Evolutionary conservation across 2,329 filamentous ascomycete species (phyloP), one percentile per base, ranked within the genome.

Genomic region (Chaetomium olivaceum): DNA sequence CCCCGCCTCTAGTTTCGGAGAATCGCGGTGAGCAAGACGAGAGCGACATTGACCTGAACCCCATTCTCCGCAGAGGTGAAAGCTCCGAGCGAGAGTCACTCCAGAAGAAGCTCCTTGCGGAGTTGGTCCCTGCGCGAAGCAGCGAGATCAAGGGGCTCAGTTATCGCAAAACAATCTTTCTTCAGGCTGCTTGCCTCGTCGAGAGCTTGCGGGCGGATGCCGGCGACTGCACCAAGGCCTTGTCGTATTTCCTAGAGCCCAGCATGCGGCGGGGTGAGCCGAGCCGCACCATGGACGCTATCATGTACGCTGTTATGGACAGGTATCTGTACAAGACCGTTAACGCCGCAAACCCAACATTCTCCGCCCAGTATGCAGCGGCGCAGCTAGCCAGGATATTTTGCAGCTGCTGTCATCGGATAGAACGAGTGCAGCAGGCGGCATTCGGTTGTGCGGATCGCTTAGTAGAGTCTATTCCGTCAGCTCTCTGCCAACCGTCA

Each of bases 21-120:
- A 91, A 96, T 75, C 88, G 93, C 65, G 90, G 92, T 33, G 93
- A 97, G 71, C 89, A 96, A 74, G 85, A 95, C 11, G 95, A 99
- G 77, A 97, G 93, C 75, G 95, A 98, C 70, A 94, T 99, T 63
- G 95, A 99, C 74, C 85, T 99, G 50, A 98, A 99, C 74, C 96
- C 93, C 0, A 91, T 98, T 21, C 82, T 99, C 59, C 89, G 94
- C 66, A 87, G 95, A 67, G 94, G 93, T 21, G 91, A 92, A 81
- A 92, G 88, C 69, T 86, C 89, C 6, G 91, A 94, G 33, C 88
- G 93, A 67, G 89, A 92, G 62, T 79, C 87, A 1, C 86, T 90
- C 68, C 93, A 97, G 75, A 97, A 96, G 80, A 91, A 89, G 73
- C 85, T 88, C 8, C 83, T 99, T 25, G 83, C 84, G 4, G 85